Conservation (phyloP, 352 stramenopile genomes). For the Globisporangium paroecandrum region DNA sequence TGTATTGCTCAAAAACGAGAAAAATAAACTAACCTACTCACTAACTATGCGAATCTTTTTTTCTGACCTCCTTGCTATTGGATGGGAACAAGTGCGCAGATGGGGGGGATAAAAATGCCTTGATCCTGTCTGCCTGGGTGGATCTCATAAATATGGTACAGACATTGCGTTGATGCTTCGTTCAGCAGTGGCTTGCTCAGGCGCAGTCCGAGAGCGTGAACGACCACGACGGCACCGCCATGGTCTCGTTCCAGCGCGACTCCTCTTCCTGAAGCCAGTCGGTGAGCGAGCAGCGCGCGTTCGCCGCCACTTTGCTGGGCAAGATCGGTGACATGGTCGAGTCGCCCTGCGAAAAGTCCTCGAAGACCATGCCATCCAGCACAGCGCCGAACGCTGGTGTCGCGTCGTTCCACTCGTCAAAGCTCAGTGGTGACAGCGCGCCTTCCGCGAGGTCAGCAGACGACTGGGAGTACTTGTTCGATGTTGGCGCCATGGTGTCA, state of each 20-base stretch:
- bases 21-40: not conserved
- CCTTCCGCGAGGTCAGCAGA: conserved; percentile 12
- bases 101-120: conserved; percentile 7
- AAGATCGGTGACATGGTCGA: conserved; percentile 20
- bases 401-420: conserved; percentile 60
- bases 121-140: not conserved
- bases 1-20: not conserved
- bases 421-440: conserved; percentile 50
- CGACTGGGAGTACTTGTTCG: conserved; percentile 22
- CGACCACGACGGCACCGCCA: conserved; percentile 52
- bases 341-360: conserved; percentile 40
- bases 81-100: not conserved
- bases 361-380: conserved; percentile 41
- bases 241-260: conserved; percentile 50
- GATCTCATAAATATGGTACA: conserved; percentile 17
- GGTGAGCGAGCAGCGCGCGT: conserved; percentile 33
- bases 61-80: not conserved
- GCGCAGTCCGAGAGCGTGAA: conserved; percentile 49
- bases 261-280: conserved; percentile 64
- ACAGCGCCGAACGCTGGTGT: conserved; percentile 32
- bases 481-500: conserved; percentile 21
- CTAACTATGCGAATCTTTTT: not conserved
- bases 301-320: not conserved
- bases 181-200: conserved; percentile 11
- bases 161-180: not conserved